Percentiles rank a stretch among this genome's conserved stretches.
Conservation (phyloP, 306 rosid species). For the Inga leiocalycina region DNA sequence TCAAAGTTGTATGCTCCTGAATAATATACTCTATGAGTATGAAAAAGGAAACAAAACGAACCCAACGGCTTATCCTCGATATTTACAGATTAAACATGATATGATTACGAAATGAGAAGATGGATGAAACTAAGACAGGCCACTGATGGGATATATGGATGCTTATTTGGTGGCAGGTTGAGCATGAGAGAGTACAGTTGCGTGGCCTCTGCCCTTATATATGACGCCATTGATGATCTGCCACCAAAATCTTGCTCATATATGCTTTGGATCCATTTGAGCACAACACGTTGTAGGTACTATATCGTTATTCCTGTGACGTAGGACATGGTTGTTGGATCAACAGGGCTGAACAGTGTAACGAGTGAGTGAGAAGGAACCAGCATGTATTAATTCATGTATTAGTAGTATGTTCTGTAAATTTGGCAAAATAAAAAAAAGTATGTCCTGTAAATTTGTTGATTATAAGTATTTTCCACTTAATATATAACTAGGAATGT, state of each 20-base stretch:
- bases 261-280: not conserved
- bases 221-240: not conserved
- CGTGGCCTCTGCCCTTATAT: not conserved
- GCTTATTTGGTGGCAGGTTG: not conserved
- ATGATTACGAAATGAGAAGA: not conserved
- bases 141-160: not conserved
- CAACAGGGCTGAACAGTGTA: not conserved
- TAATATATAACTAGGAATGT: too few relatives aligned
- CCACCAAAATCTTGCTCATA: not conserved
- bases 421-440: too few relatives aligned
- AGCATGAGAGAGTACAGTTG: too few relatives aligned
- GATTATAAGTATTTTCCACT: too few relatives aligned
- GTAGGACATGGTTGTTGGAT: not conserved
- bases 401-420: not conserved
- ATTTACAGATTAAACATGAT: not conserved
- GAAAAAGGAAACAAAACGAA: not conserved
- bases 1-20: not conserved
- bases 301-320: not conserved
- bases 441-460: too few relatives aligned
- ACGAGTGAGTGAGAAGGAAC: not conserved
- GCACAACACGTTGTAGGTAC: not conserved
- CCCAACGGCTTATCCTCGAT: not conserved
- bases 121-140: not conserved
- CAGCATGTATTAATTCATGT: not conserved
- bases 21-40: too few relatives aligned